These are phyloP conservation scores for Populus euphratica DNA, from an alignment of 345 rosid genomes.

Conservation along the genomic window DNA sequence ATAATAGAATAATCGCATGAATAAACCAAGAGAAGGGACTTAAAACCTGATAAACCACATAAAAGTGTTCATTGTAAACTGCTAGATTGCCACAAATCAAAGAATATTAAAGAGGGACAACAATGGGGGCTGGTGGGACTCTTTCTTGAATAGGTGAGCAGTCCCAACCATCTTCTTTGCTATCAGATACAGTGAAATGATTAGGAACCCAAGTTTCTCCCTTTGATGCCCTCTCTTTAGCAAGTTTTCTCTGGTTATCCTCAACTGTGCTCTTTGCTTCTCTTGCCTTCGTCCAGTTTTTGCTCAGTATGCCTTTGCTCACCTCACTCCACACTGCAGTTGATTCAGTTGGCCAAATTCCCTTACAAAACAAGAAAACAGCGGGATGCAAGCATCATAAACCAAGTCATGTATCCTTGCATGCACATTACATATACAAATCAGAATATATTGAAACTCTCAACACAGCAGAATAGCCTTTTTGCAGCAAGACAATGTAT, in stretches of 20 bases:
- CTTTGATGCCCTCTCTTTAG: slow-evolving; percentile 40
- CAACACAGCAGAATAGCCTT: background rate
- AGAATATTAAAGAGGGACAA: slow-evolving; percentile 4
- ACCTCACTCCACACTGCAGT: slow-evolving; percentile 67
- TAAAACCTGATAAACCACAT: background rate
- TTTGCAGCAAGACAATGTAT: background rate
- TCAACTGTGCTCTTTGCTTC: slow-evolving; percentile 65
- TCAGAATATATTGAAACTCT: too few relatives aligned
- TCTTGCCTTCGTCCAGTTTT: slow-evolving; percentile 71
- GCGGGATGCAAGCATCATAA: background rate
- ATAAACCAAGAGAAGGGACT: too few relatives aligned
- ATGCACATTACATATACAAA: too few relatives aligned
- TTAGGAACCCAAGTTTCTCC: slow-evolving; percentile 64
- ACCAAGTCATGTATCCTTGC: background rate
- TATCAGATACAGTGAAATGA: slow-evolving; percentile 44
- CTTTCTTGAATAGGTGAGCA: slow-evolving; percentile 48
- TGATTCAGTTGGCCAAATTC: slow-evolving; percentile 55
- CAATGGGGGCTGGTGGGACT: slow-evolving; percentile 11
- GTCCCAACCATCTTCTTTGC: slow-evolving; percentile 53
- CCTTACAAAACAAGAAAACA: slow-evolving; percentile 31
- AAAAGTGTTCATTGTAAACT: background rate
- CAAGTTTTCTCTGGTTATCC: slow-evolving; percentile 53
- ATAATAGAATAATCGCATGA: too few relatives aligned
- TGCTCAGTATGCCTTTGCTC: slow-evolving; percentile 48
- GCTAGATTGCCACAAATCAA: background rate